These are phyloP conservation scores for Tripterygium wilfordii DNA, from an alignment of 177 flowering plant species.

Conservation along the genomic window DNA sequence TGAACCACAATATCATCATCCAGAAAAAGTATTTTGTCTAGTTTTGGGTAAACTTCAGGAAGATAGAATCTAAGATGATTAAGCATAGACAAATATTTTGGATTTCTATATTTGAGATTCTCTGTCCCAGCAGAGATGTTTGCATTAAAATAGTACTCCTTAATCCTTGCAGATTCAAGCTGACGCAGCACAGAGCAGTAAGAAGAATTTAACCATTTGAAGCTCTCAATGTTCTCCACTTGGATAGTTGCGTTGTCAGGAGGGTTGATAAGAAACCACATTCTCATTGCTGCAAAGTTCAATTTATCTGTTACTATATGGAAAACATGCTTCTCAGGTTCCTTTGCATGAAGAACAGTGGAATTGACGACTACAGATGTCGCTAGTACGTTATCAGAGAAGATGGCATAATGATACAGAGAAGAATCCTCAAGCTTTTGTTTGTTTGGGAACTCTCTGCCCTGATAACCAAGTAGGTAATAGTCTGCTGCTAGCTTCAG, in stretches of 20 bases:
- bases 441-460: constrained; percentile 21
- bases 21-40: constrained; percentile 84
- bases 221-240: constrained; percentile 83
- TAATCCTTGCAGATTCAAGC: constrained; percentile 81
- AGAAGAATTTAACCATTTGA: constrained; percentile 96
- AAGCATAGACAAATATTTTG: constrained; percentile 95
- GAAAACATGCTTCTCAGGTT: constrained; percentile 95
- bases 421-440: constrained; percentile 69
- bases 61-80: constrained; percentile 97
- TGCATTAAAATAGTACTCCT: constrained; percentile 89
- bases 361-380: constrained; percentile 96
- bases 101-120: constrained; percentile 93
- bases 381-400: constrained; percentile 97
- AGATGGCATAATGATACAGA: constrained; percentile 89
- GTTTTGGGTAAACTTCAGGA: constrained; percentile 95
- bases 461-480: constrained; percentile 32
- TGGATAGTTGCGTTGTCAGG: constrained; percentile 61
- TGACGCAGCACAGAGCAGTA: constrained; percentile 95
- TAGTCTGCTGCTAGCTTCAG: constrained; percentile 73
- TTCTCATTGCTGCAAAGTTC: constrained; percentile 91
- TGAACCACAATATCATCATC: constrained; percentile 99
- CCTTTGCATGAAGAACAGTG: constrained; percentile 62
- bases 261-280: constrained; percentile 88
- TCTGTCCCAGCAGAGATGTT: constrained; percentile 65
- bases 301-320: constrained; percentile 90